A percentile compares a stretch with the other conserved stretches of the same genome.
These are phyloP conservation scores for Byssothecium circinans DNA, from an alignment of 2,329 filamentous ascomycete genomes.

Conservation along the genomic window DNA sequence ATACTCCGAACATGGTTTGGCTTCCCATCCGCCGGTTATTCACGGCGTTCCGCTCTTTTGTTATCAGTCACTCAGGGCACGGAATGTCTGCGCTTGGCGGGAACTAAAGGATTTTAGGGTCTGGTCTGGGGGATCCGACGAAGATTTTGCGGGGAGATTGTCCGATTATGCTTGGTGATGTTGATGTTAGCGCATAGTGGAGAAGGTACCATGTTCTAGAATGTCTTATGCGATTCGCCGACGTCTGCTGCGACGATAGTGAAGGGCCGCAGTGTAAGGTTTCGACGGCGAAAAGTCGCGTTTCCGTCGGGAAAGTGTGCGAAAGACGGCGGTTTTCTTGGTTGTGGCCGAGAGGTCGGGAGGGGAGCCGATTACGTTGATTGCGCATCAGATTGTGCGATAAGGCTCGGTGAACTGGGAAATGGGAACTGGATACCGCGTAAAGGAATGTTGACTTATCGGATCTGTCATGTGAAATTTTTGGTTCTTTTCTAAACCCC, in stretches of 20 bases:
- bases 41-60: slow-evolving; percentile 21
- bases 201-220: background rate
- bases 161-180: background rate
- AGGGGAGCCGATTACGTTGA: background rate
- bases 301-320: background rate
- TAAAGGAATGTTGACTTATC: too few relatives aligned
- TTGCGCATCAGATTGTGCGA: background rate
- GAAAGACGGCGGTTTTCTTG: too few relatives aligned
- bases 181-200: background rate
- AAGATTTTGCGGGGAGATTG: too few relatives aligned
- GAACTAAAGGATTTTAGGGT: background rate
- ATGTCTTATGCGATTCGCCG: background rate
- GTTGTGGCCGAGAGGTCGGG: background rate
- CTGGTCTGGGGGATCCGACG: too few relatives aligned
- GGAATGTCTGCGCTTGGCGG: too few relatives aligned
- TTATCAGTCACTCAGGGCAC: background rate
- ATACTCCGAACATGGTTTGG: slow-evolving; percentile 23
- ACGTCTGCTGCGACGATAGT: too few relatives aligned
- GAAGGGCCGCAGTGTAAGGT: too few relatives aligned
- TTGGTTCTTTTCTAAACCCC: background rate
- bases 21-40: slow-evolving; percentile 36
- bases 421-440: too few relatives aligned
- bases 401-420: background rate
- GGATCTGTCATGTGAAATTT: background rate
- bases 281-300: background rate